A percentile compares a stretch with the other conserved stretches of the same genome.
phyloP scores from a whole-genome alignment of 805 yeast genomes.

The Wickerhamiella brachini region DNA sequence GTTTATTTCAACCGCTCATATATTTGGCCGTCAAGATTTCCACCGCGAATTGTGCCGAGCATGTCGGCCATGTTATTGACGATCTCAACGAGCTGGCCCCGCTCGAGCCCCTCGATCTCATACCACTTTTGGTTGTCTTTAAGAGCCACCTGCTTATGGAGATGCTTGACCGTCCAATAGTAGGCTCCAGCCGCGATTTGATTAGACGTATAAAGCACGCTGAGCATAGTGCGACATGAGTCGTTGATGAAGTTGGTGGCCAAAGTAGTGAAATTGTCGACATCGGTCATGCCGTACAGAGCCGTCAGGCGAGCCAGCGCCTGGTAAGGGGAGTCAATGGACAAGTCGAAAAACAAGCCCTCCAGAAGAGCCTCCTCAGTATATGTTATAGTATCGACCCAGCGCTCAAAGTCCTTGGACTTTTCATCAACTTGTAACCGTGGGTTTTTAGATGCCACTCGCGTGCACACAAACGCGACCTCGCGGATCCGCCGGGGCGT shows the following conservation, averaged over 20 bases:
- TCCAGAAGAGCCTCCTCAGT: slow-evolving; percentile 35
- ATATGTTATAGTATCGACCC: slow-evolving; percentile 34
- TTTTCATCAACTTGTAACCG: slow-evolving; percentile 27
- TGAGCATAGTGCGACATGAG: slow-evolving; percentile 25
- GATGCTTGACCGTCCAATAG: slow-evolving; percentile 22
- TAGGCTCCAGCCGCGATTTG: slow-evolving; percentile 28
- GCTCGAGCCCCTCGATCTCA: slow-evolving; percentile 2
- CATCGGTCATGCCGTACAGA: slow-evolving; percentile 1
- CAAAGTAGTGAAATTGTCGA: slow-evolving; percentile 7
- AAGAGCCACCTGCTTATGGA: slow-evolving; percentile 3
- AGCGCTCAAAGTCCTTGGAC: slow-evolving; percentile 36
- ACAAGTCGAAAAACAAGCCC: slow-evolving; percentile 36
- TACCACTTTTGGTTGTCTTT: slow-evolving; percentile 14
- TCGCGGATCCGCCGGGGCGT: slow-evolving; percentile 35
- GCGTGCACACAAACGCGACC: slow-evolving; percentile 36
- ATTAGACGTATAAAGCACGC: slow-evolving; percentile 21
- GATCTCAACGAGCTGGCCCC: slow-evolving; percentile 8
- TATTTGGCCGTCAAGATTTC: slow-evolving; percentile 13
- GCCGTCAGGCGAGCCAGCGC: slow-evolving; percentile 8
- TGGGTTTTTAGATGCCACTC: slow-evolving; percentile 32
- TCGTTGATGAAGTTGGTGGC: slow-evolving; percentile 25
- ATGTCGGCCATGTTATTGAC: slow-evolving; percentile 17
- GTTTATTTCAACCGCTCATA: slow-evolving; percentile 6
- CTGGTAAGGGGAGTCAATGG: slow-evolving; percentile 28
- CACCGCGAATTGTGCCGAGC: slow-evolving; percentile 11